Conservation (phyloP, 192 early-diverging fungal genomes). For the Funneliformis geosporum region DNA sequence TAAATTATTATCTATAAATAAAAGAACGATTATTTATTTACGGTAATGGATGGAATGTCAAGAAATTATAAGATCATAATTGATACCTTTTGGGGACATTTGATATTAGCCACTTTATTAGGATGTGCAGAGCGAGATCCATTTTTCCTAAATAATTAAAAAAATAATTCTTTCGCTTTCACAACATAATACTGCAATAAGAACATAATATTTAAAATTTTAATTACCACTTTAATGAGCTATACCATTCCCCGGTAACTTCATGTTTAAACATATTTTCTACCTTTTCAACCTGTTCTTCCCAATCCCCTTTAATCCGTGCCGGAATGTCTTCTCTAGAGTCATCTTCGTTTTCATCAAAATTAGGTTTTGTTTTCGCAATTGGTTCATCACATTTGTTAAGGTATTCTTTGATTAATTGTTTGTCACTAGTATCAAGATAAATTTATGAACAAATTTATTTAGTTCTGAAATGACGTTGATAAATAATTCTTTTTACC, state of each 20-base stretch:
- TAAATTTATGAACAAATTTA: too few species aligned
- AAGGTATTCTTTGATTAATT: neutral
- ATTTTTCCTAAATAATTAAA: neutral
- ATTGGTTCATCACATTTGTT: neutral
- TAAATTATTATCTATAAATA: neutral
- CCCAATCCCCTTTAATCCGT: neutral
- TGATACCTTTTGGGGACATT: neutral
- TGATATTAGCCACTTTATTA: neutral
- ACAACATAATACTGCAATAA: neutral
- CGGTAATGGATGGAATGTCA: neutral
- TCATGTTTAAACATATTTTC: neutral
- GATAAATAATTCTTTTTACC: neutral
- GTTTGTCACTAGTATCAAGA: neutral
- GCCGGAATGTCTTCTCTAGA: neutral
- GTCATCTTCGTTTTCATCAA: too few species aligned
- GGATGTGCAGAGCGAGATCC: neutral
- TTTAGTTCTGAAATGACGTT: too few species aligned
- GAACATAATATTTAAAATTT: neutral
- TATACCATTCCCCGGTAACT: neutral
- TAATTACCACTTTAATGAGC: neutral
- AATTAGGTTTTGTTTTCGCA: neutral
- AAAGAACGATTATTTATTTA: neutral
- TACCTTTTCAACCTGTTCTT: neutral
- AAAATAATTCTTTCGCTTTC: neutral
- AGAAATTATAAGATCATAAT: neutral